Percentiles rank a stretch among this genome's conserved stretches.
These are phyloP conservation scores for Nigrospora sphaerica DNA, from an alignment of 2,329 filamentous ascomycete species.

Conservation along the genomic window DNA sequence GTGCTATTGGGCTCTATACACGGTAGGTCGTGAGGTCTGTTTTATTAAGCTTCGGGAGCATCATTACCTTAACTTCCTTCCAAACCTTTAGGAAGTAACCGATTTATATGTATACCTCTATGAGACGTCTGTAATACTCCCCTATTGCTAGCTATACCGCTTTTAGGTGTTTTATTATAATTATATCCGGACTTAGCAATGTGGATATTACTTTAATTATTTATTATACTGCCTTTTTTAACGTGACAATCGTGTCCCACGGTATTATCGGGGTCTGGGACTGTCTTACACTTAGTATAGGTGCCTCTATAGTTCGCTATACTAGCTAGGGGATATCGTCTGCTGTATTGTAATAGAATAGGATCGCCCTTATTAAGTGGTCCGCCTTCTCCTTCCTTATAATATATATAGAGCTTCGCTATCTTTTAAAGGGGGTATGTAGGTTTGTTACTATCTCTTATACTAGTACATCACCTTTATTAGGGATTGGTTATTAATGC, in stretches of 20 bases:
- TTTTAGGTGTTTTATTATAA: neutral
- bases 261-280: too few species aligned
- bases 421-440: neutral
- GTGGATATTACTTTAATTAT: neutral
- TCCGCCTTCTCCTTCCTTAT: neutral
- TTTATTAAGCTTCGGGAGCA: constrained; percentile 4
- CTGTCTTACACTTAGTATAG: too few species aligned
- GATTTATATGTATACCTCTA: neutral
- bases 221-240: neutral
- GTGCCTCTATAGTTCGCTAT: neutral
- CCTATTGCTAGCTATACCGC: neutral
- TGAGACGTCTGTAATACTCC: neutral
- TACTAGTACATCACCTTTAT: neutral
- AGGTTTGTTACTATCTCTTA: neutral
- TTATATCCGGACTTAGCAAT: neutral
- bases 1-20: constrained; percentile 5
- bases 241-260: neutral
- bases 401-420: neutral
- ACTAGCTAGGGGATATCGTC: neutral
- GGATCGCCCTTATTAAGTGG: neutral
- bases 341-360: neutral
- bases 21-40: neutral
- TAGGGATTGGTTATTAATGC: neutral
- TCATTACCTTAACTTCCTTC: constrained; percentile 3
- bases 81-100: constrained; percentile 1